Evolutionary conservation across 306 rosid species (phyloP).

Genomic region (Medicago truncatula): DNA sequence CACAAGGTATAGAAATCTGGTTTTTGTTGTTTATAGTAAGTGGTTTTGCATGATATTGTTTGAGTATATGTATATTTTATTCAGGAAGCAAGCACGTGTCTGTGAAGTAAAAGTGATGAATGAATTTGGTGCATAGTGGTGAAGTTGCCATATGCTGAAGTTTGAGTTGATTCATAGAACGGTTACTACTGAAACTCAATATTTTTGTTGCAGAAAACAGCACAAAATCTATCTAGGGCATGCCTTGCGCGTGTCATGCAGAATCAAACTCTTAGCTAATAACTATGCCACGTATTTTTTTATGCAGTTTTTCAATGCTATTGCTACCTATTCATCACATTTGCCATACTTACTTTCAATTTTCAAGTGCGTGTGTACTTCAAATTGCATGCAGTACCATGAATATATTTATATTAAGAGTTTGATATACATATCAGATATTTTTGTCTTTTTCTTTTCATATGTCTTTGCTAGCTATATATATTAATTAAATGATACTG

Average conservation of each 20-base stretch:
- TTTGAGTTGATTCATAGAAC: neutral
- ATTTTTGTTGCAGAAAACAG: neutral
- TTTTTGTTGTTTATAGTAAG: neutral
- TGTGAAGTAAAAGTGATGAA: neutral
- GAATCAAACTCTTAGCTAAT: neutral
- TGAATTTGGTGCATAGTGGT: neutral
- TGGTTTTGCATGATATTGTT: neutral
- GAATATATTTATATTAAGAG: no score
- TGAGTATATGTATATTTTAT: no score
- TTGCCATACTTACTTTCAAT: neutral
- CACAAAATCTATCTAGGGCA: constrained; percentile 24
- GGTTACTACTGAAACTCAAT: neutral
- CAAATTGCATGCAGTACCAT: neutral
- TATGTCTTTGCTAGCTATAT: neutral
- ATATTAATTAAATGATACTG: no score
- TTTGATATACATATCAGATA: neutral
- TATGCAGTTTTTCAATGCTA: neutral
- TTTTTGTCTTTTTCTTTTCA: neutral
- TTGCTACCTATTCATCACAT: neutral
- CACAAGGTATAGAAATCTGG: neutral
- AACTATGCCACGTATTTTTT: constrained; percentile 1
- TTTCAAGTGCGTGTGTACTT: neutral
- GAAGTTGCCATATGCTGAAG: constrained; percentile 31
- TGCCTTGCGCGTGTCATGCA: constrained; percentile 39
- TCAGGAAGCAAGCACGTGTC: neutral